These are phyloP conservation scores for Ciborinia camelliae DNA, from an alignment of 2,329 filamentous ascomycete genomes.

Conservation along the genomic window DNA sequence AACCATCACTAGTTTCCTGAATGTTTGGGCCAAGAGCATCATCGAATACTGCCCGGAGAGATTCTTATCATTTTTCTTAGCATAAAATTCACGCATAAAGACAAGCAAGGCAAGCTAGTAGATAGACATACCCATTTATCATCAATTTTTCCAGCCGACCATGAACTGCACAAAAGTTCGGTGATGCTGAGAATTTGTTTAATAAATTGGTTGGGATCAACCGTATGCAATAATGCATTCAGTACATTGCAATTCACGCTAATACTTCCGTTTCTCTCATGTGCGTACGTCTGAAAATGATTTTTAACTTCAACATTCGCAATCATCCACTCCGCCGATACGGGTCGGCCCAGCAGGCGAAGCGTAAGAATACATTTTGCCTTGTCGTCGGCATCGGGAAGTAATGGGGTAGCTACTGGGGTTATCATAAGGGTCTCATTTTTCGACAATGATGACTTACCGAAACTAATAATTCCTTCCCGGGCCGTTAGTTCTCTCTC, in stretches of 20 bases:
- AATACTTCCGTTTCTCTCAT: constrained; percentile 12
- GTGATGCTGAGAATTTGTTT: background rate
- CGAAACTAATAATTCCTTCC: background rate
- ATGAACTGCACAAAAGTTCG: background rate
- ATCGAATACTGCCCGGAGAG: constrained; percentile 4
- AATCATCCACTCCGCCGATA: background rate
- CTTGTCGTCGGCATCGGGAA: constrained; percentile 9
- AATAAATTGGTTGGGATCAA: background rate
- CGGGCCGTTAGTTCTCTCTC: background rate
- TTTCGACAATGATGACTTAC: background rate
- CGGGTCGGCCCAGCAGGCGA: background rate
- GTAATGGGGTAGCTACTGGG: background rate
- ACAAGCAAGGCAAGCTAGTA: background rate
- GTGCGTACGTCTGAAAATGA: constrained; percentile 12
- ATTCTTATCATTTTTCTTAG: background rate
- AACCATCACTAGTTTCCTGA: background rate
- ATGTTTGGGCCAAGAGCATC: background rate
- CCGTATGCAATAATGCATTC: background rate
- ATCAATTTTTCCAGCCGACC: background rate
- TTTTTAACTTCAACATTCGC: background rate
- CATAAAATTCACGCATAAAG: background rate
- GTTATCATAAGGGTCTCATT: background rate
- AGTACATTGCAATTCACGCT: constrained; percentile 9
- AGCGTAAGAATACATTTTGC: constrained; percentile 7
- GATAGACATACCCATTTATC: constrained; percentile 9